Conservation (phyloP, 768 basidiomycete genomes). For the Filobasidium floriforme region DNA sequence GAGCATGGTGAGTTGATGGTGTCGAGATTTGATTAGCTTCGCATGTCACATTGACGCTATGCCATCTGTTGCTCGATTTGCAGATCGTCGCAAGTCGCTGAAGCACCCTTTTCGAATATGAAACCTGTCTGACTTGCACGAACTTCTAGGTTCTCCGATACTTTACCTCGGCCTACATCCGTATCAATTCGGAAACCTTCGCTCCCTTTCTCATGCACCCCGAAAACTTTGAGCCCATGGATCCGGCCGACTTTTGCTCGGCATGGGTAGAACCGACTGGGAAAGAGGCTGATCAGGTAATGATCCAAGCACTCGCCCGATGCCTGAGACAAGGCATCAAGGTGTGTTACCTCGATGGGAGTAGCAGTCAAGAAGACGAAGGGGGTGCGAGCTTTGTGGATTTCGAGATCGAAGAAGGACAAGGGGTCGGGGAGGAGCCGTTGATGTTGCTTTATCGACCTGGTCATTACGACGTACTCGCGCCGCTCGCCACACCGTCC, state of each 20-base stretch:
- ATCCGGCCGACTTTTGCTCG: slow-evolving; percentile 63
- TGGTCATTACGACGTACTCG: slow-evolving; percentile 77
- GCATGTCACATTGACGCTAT: not conserved
- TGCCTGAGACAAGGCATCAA: slow-evolving; percentile 61
- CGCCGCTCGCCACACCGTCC: slow-evolving; percentile 25
- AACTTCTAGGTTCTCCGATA: slow-evolving; percentile 72
- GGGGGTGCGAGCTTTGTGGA: slow-evolving; percentile 60
- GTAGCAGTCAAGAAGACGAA: slow-evolving; percentile 43
- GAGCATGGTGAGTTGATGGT: slow-evolving; percentile 30
- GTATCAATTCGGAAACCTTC: slow-evolving; percentile 56
- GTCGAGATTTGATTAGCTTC: not conserved
- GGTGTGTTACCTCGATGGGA: slow-evolving; percentile 73
- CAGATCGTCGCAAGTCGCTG: slow-evolving; percentile 30
- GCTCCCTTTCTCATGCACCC: slow-evolving; percentile 69
- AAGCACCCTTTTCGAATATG: not conserved
- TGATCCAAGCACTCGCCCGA: slow-evolving; percentile 67
- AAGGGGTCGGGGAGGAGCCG: slow-evolving; percentile 48
- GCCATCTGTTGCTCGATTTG: not conserved
- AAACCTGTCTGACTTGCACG: not conserved
- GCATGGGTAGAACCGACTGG: slow-evolving; percentile 58
- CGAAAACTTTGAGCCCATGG: slow-evolving; percentile 57
- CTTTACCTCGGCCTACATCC: slow-evolving; percentile 75
- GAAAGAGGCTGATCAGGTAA: slow-evolving; percentile 61
- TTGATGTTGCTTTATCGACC: slow-evolving; percentile 70
- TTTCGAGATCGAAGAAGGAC: slow-evolving; percentile 53